These are phyloP conservation scores for Aureobasidium leucospermi DNA, from an alignment of 2,329 filamentous ascomycete genomes.

Conservation along the genomic window DNA sequence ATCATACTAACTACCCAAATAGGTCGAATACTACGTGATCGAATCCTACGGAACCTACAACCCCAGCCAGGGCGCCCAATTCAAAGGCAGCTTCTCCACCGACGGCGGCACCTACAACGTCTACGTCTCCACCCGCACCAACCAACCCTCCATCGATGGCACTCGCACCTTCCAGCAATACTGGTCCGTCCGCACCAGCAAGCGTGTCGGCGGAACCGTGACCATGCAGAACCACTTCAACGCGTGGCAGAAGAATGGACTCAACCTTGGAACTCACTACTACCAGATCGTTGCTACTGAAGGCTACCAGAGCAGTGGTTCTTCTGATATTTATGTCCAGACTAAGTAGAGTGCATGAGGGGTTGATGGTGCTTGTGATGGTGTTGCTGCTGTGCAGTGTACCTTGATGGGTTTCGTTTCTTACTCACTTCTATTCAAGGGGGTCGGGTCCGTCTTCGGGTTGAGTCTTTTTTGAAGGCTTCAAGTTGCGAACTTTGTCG, in stretches of 20 bases:
- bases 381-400: neutral
- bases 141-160: conserved; percentile 44
- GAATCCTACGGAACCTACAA: conserved; percentile 46
- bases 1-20: too few relatives aligned
- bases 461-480: neutral
- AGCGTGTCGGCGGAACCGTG: conserved; percentile 46
- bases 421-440: neutral
- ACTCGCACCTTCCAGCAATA: conserved; percentile 50
- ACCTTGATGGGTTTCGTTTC: neutral
- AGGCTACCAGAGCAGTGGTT: conserved; percentile 36
- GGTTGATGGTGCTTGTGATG: neutral
- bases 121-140: conserved; percentile 40
- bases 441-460: neutral
- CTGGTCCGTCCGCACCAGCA: conserved; percentile 45
- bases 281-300: conserved; percentile 47
- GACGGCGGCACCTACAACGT: conserved; percentile 50
- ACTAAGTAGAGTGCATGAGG: neutral
- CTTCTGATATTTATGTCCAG: conserved; percentile 17
- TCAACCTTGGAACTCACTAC: conserved; percentile 43
- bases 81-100: conserved; percentile 42
- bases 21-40: conserved; percentile 49
- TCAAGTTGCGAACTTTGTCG: neutral
- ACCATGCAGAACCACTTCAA: conserved; percentile 46
- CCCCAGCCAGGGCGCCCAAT: conserved; percentile 31
- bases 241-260: conserved; percentile 43